A percentile compares a stretch with the other conserved stretches of the same genome.
Evolutionary conservation across 345 rosid species (phyloP).

Genomic region (Noccaea caerulescens): DNA sequence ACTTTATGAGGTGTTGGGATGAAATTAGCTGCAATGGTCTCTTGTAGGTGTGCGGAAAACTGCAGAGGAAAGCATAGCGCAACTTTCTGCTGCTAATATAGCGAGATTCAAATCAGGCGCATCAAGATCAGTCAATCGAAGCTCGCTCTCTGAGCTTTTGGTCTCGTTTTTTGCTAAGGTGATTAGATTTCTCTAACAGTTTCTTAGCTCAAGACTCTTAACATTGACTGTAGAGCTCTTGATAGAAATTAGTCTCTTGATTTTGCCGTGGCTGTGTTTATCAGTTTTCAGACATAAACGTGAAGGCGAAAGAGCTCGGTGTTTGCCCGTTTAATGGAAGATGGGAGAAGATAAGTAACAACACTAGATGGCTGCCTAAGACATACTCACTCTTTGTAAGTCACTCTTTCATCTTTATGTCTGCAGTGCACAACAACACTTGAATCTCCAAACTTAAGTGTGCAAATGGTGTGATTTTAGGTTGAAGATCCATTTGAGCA

Average conservation of each 20-base stretch:
- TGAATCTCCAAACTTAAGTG: not conserved
- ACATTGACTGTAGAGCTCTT: not conserved
- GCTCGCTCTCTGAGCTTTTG: slow-evolving; percentile 77
- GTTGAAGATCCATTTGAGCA: slow-evolving; percentile 95
- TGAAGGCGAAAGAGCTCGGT: slow-evolving; percentile 61
- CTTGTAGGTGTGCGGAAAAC: slow-evolving; percentile 63
- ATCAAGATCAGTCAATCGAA: slow-evolving; percentile 51
- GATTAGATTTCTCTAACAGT: slow-evolving; percentile 11
- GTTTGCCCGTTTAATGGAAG: slow-evolving; percentile 75
- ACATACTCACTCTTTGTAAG: slow-evolving; percentile 71
- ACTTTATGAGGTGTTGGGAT: not conserved
- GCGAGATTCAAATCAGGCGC: slow-evolving; percentile 54
- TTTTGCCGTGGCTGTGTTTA: slow-evolving; percentile 18
- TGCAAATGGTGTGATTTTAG: slow-evolving; percentile 46
- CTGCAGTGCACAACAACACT: not conserved
- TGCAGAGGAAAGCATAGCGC: slow-evolving; percentile 65
- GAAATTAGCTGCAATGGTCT: slow-evolving; percentile 16
- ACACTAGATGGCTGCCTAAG: slow-evolving; percentile 80
- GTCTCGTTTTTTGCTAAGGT: slow-evolving; percentile 84
- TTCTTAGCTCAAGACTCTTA: not conserved
- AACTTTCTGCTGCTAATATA: slow-evolving; percentile 59
- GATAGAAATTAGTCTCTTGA: slow-evolving; percentile 1
- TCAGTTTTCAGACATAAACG: slow-evolving; percentile 65
- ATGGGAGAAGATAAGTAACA: slow-evolving; percentile 68
- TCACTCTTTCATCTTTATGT: slow-evolving; percentile 8